Evolutionary conservation across 1,284 basidiomycete species (phyloP).

Genomic region (Puccinia sorghi): DNA sequence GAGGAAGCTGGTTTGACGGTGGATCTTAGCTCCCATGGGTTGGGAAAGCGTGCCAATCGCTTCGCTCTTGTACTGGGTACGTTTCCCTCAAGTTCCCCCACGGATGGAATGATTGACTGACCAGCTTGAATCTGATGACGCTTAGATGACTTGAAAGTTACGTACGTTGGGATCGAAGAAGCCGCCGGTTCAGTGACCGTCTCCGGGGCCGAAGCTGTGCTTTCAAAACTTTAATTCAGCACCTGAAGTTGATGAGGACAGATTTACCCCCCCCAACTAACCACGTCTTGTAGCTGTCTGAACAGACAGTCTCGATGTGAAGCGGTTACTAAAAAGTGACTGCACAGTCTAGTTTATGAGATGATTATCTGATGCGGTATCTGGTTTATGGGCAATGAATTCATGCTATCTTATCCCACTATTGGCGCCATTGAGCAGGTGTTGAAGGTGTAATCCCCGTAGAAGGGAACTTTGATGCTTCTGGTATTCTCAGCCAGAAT

Average conservation of each 20-base stretch:
- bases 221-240: conserved; percentile 32
- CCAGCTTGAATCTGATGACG: not conserved
- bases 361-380: too few species aligned
- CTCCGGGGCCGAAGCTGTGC: conserved; percentile 38
- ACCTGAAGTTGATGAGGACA: not conserved
- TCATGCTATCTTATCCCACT: too few species aligned
- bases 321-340: too few species aligned
- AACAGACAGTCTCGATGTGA: too few species aligned
- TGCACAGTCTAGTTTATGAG: too few species aligned
- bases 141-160: conserved; percentile 47
- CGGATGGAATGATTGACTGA: not conserved
- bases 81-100: not conserved
- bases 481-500: too few species aligned
- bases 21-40: conserved; percentile 29
- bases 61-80: conserved; percentile 38
- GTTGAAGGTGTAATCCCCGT: too few species aligned
- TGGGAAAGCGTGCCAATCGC: conserved; percentile 29
- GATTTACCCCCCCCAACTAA: not conserved
- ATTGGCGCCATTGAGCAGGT: too few species aligned
- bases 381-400: too few species aligned
- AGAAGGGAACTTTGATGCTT: too few species aligned
- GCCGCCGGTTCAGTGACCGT: conserved; percentile 27
- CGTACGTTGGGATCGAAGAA: conserved; percentile 30
- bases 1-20: conserved; percentile 39
- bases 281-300: too few species aligned